Percentiles rank a stretch among this genome's conserved stretches.
Evolutionary conservation across 345 rosid genomes (phyloP).

Genomic region (Angophora floribunda): DNA sequence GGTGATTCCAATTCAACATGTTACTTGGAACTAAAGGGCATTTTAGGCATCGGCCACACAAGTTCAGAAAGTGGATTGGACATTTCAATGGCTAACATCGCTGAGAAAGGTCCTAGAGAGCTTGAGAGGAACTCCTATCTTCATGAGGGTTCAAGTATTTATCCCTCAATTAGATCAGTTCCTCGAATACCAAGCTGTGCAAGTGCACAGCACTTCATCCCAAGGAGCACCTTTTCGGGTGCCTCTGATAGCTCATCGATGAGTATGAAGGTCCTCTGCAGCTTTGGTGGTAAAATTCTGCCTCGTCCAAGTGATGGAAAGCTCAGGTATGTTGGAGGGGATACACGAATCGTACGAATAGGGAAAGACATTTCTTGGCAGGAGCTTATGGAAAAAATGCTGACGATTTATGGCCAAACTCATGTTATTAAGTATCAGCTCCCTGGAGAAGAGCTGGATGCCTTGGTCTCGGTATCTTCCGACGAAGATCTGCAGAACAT

Average conservation of each 20-base stretch:
- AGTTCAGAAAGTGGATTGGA: constrained; percentile 66
- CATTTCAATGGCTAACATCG: constrained; percentile 27
- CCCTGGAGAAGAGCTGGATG: constrained; percentile 95
- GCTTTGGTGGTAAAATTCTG: constrained; percentile 79
- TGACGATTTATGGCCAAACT: constrained; percentile 53
- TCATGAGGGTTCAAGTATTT: constrained; percentile 16
- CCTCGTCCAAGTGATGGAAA: constrained; percentile 90
- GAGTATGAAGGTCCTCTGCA: constrained; percentile 74
- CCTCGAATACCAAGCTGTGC: constrained; percentile 21
- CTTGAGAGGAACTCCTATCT: constrained; percentile 30
- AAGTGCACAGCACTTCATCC: constrained; percentile 1
- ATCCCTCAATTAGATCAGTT: constrained; percentile 36
- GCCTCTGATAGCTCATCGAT: constrained; percentile 30
- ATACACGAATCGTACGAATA: constrained; percentile 57
- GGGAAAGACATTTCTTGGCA: constrained; percentile 57
- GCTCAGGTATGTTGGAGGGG: constrained; percentile 91
- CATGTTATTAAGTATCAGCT: constrained; percentile 78
- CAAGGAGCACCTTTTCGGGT: constrained; percentile 11
- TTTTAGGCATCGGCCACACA: constrained; percentile 48
- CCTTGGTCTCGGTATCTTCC: constrained; percentile 83
- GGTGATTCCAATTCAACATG: constrained; percentile 38
- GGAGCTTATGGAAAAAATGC: constrained; percentile 50
- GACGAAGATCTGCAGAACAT: constrained; percentile 85
- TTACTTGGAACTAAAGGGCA: constrained; percentile 59
- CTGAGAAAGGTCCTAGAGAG: constrained; percentile 34